Conservation (phyloP, 1,284 basidiomycete species). For the Phellopilus nigrolimitatus region DNA sequence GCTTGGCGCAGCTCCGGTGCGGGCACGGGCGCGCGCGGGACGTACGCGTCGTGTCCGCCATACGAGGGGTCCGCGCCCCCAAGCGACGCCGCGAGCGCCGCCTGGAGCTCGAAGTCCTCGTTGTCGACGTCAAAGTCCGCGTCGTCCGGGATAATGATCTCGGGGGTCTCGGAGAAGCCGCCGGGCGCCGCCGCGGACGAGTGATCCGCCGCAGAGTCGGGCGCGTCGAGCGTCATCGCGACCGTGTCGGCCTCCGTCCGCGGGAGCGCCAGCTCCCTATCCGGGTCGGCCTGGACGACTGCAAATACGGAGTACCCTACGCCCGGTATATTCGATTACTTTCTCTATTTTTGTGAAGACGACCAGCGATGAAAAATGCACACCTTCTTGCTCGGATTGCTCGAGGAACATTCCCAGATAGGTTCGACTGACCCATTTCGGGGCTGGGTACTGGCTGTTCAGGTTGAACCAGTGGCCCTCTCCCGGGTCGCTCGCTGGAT, state of each 20-base stretch:
- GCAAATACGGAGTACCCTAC: constrained; percentile 91
- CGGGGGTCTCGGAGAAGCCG: not conserved
- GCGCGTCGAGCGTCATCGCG: constrained; percentile 43
- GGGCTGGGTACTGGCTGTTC: constrained; percentile 68
- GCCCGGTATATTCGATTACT: not conserved
- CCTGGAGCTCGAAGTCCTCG: constrained; percentile 85
- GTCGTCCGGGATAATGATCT: constrained; percentile 17
- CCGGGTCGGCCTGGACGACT: constrained; percentile 53
- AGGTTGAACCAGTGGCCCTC: constrained; percentile 86
- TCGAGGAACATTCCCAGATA: constrained; percentile 85
- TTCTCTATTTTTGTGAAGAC: not conserved
- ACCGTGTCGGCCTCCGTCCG: constrained; percentile 63
- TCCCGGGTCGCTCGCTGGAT: constrained; percentile 41
- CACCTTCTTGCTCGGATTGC: constrained; percentile 82
- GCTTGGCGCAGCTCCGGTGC: constrained; percentile 10
- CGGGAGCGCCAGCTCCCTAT: constrained; percentile 45
- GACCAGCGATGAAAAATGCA: constrained; percentile 17
- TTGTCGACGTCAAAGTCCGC: constrained; percentile 55
- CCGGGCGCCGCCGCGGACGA: constrained; percentile 16
- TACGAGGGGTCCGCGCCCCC: constrained; percentile 26
- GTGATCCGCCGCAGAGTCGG: constrained; percentile 30
- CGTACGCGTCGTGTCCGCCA: constrained; percentile 3
- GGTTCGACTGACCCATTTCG: constrained; percentile 80
- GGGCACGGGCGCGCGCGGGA: constrained; percentile 6
- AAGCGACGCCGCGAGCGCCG: constrained; percentile 77